These are phyloP conservation scores for Trematosphaeria pertusa DNA, from an alignment of 2,329 filamentous ascomycete genomes.

Conservation along the genomic window DNA sequence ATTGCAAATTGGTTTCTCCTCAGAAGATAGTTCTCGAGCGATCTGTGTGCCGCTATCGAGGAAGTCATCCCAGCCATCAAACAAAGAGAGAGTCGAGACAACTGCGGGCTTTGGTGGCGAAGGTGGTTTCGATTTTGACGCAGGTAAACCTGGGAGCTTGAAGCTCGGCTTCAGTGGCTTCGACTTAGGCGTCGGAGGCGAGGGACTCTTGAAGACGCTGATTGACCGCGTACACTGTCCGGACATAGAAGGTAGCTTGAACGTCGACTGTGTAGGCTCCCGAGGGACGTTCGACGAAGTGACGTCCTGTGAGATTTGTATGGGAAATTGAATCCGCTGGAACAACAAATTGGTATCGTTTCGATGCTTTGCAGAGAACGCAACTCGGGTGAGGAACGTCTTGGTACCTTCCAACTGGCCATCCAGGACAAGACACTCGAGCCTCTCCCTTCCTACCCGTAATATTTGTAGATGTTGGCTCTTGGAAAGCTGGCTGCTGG, in stretches of 20 bases:
- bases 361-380: slow-evolving; percentile 37
- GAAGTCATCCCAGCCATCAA: slow-evolving; percentile 49
- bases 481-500: slow-evolving; percentile 39
- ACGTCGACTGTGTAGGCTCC: slow-evolving; percentile 19
- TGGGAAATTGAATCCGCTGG: slow-evolving; percentile 40
- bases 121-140: slow-evolving; percentile 22
- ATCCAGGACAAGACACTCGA: slow-evolving; percentile 44
- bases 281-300: slow-evolving; percentile 1
- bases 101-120: background rate
- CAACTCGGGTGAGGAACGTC: slow-evolving; percentile 34
- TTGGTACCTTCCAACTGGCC: slow-evolving; percentile 44
- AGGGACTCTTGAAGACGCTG: slow-evolving; percentile 14
- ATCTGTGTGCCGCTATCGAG: slow-evolving; percentile 56
- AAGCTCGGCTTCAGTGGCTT: slow-evolving; percentile 27
- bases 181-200: slow-evolving; percentile 6
- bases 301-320: slow-evolving; percentile 35
- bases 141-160: slow-evolving; percentile 33
- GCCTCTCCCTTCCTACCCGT: slow-evolving; percentile 30
- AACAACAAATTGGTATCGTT: slow-evolving; percentile 36
- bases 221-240: slow-evolving; percentile 9
- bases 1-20: background rate
- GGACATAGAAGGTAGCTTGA: slow-evolving; percentile 30
- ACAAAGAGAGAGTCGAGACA: background rate
- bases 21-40: slow-evolving; percentile 49
- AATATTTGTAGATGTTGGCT: slow-evolving; percentile 42